Conservation (phyloP, 1,284 basidiomycete species). For the Clitocybe nebularis region DNA sequence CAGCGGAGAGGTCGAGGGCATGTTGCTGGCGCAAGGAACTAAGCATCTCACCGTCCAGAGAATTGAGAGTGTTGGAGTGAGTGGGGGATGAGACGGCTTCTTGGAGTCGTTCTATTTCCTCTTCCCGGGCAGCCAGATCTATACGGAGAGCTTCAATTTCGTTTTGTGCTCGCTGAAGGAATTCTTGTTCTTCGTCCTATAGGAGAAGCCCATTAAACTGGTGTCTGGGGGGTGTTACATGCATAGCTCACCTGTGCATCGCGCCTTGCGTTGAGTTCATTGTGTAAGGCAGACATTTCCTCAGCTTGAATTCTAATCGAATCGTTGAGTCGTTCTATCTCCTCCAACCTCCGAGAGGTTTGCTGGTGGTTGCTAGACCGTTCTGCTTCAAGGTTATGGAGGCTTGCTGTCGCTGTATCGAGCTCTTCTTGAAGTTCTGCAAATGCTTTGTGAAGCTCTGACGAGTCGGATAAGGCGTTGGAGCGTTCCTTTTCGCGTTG, state of each 20-base stretch:
- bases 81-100: slow-evolving; percentile 34
- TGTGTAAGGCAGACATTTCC: slow-evolving; percentile 43
- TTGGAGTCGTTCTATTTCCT: slow-evolving; percentile 58
- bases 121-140: slow-evolving; percentile 55
- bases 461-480: slow-evolving; percentile 41
- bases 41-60: slow-evolving; percentile 69
- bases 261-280: slow-evolving; percentile 48
- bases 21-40: slow-evolving; percentile 68
- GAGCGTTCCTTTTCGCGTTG: slow-evolving; percentile 49
- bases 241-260: slow-evolving; percentile 33
- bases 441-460: slow-evolving; percentile 62
- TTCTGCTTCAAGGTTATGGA: slow-evolving; percentile 56
- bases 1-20: slow-evolving; percentile 71
- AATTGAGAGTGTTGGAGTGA: slow-evolving; percentile 32
- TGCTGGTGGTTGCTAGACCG: slow-evolving; percentile 52
- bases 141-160: slow-evolving; percentile 65
- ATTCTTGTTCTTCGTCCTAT: slow-evolving; percentile 55
- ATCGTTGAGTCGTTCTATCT: slow-evolving; percentile 47
- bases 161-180: slow-evolving; percentile 57
- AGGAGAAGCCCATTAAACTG: slow-evolving; percentile 1
- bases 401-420: slow-evolving; percentile 43
- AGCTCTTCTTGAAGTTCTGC: slow-evolving; percentile 60
- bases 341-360: slow-evolving; percentile 44
- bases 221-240: neutral
- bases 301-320: slow-evolving; percentile 42